These are phyloP conservation scores for Chimonanthus praecox DNA, from an alignment of 164 flowering plant species.

Conservation along the genomic window DNA sequence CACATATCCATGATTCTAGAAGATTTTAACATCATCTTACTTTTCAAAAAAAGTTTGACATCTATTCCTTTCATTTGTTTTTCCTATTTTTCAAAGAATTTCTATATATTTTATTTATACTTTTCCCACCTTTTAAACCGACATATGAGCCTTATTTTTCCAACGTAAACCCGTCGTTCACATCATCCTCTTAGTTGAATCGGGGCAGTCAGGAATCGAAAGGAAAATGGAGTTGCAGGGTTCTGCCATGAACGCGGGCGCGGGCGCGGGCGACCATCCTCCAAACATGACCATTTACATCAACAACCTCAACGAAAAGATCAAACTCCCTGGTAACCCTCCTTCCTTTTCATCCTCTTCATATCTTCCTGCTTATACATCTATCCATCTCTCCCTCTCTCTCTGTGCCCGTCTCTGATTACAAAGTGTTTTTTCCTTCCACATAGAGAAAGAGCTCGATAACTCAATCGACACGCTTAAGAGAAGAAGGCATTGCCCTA, in stretches of 20 bases:
- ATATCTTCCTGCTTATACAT: neutral
- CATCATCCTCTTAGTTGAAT: neutral
- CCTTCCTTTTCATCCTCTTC: constrained; percentile 3
- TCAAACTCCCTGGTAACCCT: constrained; percentile 66
- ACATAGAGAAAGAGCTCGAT: no score
- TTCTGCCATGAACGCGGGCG: constrained; percentile 3
- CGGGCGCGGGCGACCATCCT: constrained; percentile 50
- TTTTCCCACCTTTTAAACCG: no score
- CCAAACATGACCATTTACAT: constrained; percentile 85
- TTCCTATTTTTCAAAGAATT: no score
- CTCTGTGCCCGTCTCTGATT: neutral
- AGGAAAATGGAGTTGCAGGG: neutral
- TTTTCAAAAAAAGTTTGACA: no score
- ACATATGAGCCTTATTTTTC: no score
- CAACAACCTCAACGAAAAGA: constrained; percentile 96
- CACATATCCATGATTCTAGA: no score
- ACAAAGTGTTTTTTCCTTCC: neutral
- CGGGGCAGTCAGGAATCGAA: neutral
- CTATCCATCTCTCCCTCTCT: neutral
- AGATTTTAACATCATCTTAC: no score
- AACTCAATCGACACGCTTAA: no score
- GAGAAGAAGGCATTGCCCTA: neutral
- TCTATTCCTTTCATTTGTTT: no score
- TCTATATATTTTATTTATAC: no score
- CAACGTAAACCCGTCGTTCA: neutral